Conservation (phyloP, 148 eudicot species). For the Mesembryanthemum crystallinum region DNA sequence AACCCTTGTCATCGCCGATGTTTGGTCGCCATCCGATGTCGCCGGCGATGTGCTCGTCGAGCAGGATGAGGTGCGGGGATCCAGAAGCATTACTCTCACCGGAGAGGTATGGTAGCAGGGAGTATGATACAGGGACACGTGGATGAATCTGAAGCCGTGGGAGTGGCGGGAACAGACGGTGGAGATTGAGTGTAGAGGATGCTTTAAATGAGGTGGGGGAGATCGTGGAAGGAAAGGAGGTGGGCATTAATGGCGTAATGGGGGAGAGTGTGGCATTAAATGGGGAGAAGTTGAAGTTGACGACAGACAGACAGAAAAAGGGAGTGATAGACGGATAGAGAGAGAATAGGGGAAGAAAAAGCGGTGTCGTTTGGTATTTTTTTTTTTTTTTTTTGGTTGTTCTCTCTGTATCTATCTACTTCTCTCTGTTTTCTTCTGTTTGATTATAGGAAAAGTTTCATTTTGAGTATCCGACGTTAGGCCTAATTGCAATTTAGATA, state of each 20-base stretch:
- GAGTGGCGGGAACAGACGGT: conserved; percentile 2
- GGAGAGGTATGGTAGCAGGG: conserved; percentile 63
- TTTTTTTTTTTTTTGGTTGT: neutral
- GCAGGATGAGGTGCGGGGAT: conserved; percentile 73
- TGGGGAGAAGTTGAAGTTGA: conserved; percentile 34
- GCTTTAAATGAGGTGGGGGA: conserved; percentile 31
- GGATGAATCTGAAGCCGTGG: conserved; percentile 8
- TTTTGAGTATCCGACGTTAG: too few relatives aligned
- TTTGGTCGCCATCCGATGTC: conserved; percentile 37
- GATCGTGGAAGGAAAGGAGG: neutral
- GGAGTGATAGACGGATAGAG: conserved; percentile 46
- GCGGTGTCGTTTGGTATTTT: neutral
- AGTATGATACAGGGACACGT: conserved; percentile 34
- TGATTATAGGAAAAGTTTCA: neutral
- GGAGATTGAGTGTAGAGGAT: conserved; percentile 1
- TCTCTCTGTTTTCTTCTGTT: conserved; percentile 2
- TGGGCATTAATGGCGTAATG: conserved; percentile 33
- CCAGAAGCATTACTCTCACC: conserved; percentile 94
- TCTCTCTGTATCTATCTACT: conserved; percentile 29
- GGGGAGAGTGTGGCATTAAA: conserved; percentile 30
- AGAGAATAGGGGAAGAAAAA: conserved; percentile 4
- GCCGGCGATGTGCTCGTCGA: conserved; percentile 45
- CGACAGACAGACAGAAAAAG: conserved; percentile 21
- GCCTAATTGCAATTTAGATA: too few relatives aligned
- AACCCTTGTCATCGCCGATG: conserved; percentile 61